Evolutionary conservation across 73 alveolate species (phyloP), one percentile per base, ranked within the genome.

Genomic region (Uronychia setigera): DNA sequence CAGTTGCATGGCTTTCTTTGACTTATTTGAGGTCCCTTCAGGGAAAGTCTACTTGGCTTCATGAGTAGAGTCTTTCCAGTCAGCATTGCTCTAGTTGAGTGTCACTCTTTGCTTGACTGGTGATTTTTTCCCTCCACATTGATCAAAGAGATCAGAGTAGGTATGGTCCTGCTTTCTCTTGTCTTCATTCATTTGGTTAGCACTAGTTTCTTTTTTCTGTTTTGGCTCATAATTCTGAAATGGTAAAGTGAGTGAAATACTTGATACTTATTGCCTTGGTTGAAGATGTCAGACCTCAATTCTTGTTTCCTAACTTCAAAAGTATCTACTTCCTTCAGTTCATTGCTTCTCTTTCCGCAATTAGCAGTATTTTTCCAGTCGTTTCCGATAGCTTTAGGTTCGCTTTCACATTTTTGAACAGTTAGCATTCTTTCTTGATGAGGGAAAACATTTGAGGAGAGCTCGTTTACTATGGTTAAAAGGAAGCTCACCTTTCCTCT

Each of bases 131-230:
- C 79, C 79, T 67, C 79, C 28, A n/a, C 34, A 26, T 9, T 29
- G 5, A n/a, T 46, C 67, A 31, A 76, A 76, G 9, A 76, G 9
- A 30, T 76, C 81, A 76, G 59, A 29, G 35, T 5, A 76, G 9
- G 35, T 76, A 29, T 76, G 81, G 27, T 76, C 81, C 30, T 25
- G 19, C 30, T 58, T 76, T 30, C 58, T 76, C 59, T 76, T 28
- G 32, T 67, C 5, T 5, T 67, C 79, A 26, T 67, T 28, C 79
- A 13, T 13, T 46, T 5, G 67, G 19, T 5, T 19, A 46, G 67
- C n/a, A n/a, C n/a, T n/a, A n/a, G 67, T 46, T 19, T 5, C 67
- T 46, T 46, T 46, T 46, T 19, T 11, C n/a, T 46, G 67, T n/a
- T n/a, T n/a, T n/a, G 67, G n/a, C 5, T 46, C 67, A 19, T 46